Conservation (phyloP, 768 basidiomycete genomes). For the Lactarius sp. region DNA sequence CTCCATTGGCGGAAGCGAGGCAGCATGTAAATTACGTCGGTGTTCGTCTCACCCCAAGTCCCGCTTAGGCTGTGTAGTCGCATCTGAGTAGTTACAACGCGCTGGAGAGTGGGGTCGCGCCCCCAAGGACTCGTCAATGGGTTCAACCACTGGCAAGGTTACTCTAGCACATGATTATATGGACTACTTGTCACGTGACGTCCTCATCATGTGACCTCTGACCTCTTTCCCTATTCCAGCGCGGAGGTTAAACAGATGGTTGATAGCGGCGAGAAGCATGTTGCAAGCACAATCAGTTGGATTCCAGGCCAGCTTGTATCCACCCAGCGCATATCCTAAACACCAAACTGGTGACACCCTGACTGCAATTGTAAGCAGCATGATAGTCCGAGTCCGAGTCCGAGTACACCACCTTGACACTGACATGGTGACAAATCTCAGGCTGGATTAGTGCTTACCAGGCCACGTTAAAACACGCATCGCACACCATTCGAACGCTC, state of each 20-base stretch:
- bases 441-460: too few species aligned
- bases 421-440: too few species aligned
- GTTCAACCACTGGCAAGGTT: too few species aligned
- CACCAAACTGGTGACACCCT: not conserved
- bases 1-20: not conserved
- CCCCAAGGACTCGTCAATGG: too few species aligned
- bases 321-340: not conserved
- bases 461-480: too few species aligned
- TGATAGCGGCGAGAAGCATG: not conserved
- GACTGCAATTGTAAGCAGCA: too few species aligned
- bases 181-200: too few species aligned
- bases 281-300: not conserved
- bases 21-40: not conserved
- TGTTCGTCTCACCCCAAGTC: slow-evolving; percentile 7
- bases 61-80: not conserved
- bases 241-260: not conserved
- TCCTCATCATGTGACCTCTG: too few species aligned
- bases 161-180: too few species aligned
- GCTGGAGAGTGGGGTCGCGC: not conserved
- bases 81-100: slow-evolving; percentile 11
- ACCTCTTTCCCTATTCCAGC: not conserved
- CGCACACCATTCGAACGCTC: too few species aligned
- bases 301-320: not conserved
- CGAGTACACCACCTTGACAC: too few species aligned
- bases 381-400: not conserved